Base-by-base conservation (phyloP, 306 rosid species). In the Trifolium fragiferum region DNA sequence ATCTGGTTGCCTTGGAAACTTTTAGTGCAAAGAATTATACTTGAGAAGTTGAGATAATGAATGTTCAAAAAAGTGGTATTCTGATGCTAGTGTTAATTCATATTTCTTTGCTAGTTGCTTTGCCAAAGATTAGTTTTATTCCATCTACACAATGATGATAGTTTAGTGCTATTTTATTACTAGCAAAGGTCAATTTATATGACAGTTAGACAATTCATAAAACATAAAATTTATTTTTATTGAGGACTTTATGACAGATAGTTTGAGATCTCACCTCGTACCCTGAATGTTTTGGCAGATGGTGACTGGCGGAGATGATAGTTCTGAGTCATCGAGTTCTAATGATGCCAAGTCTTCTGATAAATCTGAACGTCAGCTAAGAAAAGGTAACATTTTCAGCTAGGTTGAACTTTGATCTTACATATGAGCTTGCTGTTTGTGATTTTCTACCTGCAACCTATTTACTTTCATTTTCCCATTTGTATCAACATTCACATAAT, bases 351-450 rank as follows among this genome's bases (percentile, higher is more conserved):
- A 83, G 43, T 68, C 89, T 74, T 57, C 94, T 47, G 84, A 82
- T 72, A 76, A 84, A 58, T 87, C 85, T 51, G 79, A 82, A 82
- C 68, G 76, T 76, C 89, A 86, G 25, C 69, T 94, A 64, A 91
- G 83, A 82, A 94, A 87, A 94, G 98, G 98, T 91, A 72, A 68
- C 63, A 30, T 46, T 51, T 79, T 79, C 14, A 40, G 27, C 53
- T 65, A 57, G 69, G 68, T 60, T 64, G 32, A 63, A 60, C 13
- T 60, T 60, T 40, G 68, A 20, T 73, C 33, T 8, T 64, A 53
- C 77, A 69, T 7, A 67, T 60, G 59, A 68, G 38, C 51, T 68
- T 82, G 67, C 44, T 20, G 4, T 18, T 61, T 68, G 50, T 79
- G 81, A 53, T 54, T 60, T 59, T 60, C 14, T 65, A 21, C 38